Base-by-base conservation (phyloP, 768 basidiomycete species). In the Collybiopsis luxurians region DNA sequence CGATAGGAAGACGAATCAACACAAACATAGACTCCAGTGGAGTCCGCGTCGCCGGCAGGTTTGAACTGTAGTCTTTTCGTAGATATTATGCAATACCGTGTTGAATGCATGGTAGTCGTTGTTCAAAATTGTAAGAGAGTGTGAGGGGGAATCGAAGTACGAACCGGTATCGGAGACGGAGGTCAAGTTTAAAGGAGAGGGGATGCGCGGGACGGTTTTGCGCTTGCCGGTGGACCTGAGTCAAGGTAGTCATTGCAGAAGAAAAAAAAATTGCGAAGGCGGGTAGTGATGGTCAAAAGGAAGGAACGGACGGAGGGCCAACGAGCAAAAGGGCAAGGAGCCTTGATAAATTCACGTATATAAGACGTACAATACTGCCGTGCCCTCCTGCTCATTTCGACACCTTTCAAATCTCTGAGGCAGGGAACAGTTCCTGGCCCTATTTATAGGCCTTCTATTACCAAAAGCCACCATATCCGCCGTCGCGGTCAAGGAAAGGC, bases 61-160 rank as follows among this genome's bases (percentile, higher is more conserved):
- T 89, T 89, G 71, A 92, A 90, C 89, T 64, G 78, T 76, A 0
- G 79, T 81, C 61, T 66, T 73, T 60, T 80, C 79, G 66, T 90
- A 92, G 47, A 92, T 89, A 61, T 88, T 85, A 65, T 91, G 89
- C 19, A 92, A 73, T 68, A 89, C 77, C 26, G 89, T 90, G 69
- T 91, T 87, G 68, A 86, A 89, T 26, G 86, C 80, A 63, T 90
- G 87, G 66, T 90, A 91, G 76, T 90, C 89, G 67, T 82, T 78
- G 66, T 77, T 79, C 55, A 77, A 75, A 43, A 80, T 72, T 30
- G 76, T 78, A 51, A 81, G 68, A 34, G 50, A 51, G 36, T 51
- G 50, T 36, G 50, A 51, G 24, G 50, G 50, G 36, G 50, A 51
- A 19, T 47, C 27, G 2, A 28, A 26, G 13, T 49, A 49, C 13